Evolutionary conservation across 805 yeast genomes (phyloP), one percentile per base, ranked within the genome.

Genomic region (Starmerella apicola): DNA sequence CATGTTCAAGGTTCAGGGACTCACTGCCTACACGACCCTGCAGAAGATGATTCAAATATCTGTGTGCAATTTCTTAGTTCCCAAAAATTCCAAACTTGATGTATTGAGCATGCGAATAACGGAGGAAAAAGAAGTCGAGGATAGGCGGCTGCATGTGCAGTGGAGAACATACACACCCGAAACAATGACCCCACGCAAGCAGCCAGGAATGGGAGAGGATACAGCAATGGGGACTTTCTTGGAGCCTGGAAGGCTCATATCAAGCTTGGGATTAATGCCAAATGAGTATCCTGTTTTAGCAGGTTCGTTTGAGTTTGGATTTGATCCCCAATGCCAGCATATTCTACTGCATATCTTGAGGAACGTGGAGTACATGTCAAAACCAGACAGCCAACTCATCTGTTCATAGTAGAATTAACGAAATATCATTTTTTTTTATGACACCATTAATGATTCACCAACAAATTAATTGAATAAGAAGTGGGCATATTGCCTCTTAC

Each of bases 251-350:
- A 28, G 45, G 20, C 41, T 57, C 8, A 52, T 53, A 30, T 42
- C 49, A 10, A 42, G 46, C 29, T 44, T 58, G 28, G 54, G 53
- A 12, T 43, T 58, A 27, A 43, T 51, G n/a, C 60, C 61, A 1
- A 53, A 53, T 29, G 63, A 58, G 46, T 56, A 51, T 44, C 62
- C 62, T 3, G 55, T 58, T 16, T 44, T 59, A 20, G 56, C 58
- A 12, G 63, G 63, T n/a, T 50, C 56, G 26, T 59, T 59, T 38
- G 62, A 58, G 49, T 59, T 59, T 35, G 55, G 52, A 21, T 54
- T 59, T 38, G 50, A 42, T 31, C 23, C 36, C 5, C 44, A 42
- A 19, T 56, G 62, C 49, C 41, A 45, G n/a, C 25, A 27, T 9
- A 47, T 59, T 13, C 30, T 45, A 18, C 46, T 48, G 25, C 60